Evolutionary conservation across 176 grass and related monocot genomes (phyloP).

Genomic region (Rhynchospora tenuis): DNA sequence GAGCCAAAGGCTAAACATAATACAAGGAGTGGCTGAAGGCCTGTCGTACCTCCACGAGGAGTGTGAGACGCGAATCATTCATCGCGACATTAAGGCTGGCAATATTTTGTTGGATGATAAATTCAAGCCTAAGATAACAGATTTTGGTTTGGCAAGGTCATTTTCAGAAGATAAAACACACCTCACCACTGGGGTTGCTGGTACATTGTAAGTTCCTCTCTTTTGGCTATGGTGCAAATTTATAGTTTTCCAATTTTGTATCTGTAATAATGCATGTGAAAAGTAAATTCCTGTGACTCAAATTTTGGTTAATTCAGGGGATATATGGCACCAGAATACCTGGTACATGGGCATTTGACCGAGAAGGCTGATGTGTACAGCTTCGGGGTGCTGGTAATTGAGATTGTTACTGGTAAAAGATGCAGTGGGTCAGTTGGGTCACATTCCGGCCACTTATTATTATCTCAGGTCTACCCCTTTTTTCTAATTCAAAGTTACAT

Average conservation of each 20-base stretch:
- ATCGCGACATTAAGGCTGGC: slow-evolving; percentile 84
- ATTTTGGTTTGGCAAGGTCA: slow-evolving; percentile 84
- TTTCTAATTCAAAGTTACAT: background rate
- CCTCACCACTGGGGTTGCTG: slow-evolving; percentile 74
- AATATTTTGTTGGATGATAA: slow-evolving; percentile 92
- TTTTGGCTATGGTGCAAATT: background rate
- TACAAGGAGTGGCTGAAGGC: slow-evolving; percentile 80
- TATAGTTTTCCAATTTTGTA: background rate
- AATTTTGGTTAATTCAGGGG: slow-evolving; percentile 45
- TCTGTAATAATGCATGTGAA: background rate
- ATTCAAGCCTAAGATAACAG: slow-evolving; percentile 72
- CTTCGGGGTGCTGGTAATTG: slow-evolving; percentile 64
- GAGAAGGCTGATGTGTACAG: slow-evolving; percentile 85
- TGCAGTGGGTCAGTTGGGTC: slow-evolving; percentile 51
- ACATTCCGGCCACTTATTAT: slow-evolving; percentile 40
- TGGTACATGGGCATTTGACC: slow-evolving; percentile 70
- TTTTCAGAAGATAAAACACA: slow-evolving; percentile 63
- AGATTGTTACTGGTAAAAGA: slow-evolving; percentile 68
- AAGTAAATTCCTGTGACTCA: background rate
- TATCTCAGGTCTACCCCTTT: slow-evolving; percentile 41
- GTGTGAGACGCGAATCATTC: slow-evolving; percentile 72
- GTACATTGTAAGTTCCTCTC: slow-evolving; percentile 56
- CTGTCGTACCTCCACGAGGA: slow-evolving; percentile 82
- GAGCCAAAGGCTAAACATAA: slow-evolving; percentile 49
- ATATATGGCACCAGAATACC: slow-evolving; percentile 87